Percentiles rank a stretch among this genome's conserved stretches.
Conservation (phyloP, 176 grass and related monocot genomes). For the Oryza glaberrima region DNA sequence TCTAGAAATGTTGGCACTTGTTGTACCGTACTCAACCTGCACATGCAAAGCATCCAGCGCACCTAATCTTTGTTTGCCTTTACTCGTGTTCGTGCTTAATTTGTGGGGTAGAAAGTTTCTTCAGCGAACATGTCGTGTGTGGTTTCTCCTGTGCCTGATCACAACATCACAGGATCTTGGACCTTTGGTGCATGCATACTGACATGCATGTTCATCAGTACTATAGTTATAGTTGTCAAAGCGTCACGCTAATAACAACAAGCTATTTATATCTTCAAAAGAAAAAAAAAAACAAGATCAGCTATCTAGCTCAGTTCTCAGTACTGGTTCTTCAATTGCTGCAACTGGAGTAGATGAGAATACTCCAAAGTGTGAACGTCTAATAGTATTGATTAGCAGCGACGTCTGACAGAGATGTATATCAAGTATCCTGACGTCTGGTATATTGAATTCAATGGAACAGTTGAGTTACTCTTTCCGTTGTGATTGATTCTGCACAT, state of each 20-base stretch:
- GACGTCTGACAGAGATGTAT: not conserved
- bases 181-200: not conserved
- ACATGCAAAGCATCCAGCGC: not conserved
- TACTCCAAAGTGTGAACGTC: not conserved
- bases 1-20: not conserved
- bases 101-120: not conserved
- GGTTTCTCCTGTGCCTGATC: not conserved
- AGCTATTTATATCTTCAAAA: too few relatives aligned
- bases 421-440: conserved; percentile 3
- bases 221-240: not conserved
- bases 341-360: not conserved
- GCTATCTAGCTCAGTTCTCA: not conserved
- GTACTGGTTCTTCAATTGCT: not conserved
- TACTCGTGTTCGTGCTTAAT: not conserved
- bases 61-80: not conserved
- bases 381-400: not conserved
- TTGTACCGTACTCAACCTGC: not conserved
- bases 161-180: not conserved
- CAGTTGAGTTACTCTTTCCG: not conserved
- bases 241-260: too few relatives aligned
- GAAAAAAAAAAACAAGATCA: too few relatives aligned
- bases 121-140: not conserved
- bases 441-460: conserved; percentile 8
- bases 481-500: not conserved
- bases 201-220: not conserved